Evolutionary conservation across 305 asterid genomes (phyloP).

Genomic region (Fraxinus greggii): DNA sequence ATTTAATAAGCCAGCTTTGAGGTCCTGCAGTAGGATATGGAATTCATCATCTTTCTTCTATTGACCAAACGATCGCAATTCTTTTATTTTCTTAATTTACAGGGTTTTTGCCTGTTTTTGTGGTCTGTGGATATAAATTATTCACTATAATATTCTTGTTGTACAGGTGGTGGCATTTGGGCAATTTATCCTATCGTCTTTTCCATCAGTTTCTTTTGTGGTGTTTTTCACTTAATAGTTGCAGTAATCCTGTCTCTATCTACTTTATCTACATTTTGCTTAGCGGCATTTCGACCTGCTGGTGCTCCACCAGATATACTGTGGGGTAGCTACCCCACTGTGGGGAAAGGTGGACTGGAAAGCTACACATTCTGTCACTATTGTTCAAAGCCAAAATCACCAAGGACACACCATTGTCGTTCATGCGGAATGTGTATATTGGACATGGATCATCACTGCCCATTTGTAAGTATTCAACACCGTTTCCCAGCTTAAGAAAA

Average conservation of each 20-base stretch:
- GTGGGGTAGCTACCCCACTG: slow-evolving; percentile 97
- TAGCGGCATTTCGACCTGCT: slow-evolving; percentile 70
- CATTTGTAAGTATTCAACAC: slow-evolving; percentile 66
- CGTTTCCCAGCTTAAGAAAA: slow-evolving; percentile 9
- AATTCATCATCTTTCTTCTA: slow-evolving; percentile 4
- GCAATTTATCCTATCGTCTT: slow-evolving; percentile 69
- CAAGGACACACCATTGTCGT: slow-evolving; percentile 87
- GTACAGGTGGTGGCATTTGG: slow-evolving; percentile 87
- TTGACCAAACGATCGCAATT: neutral
- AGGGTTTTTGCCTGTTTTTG: slow-evolving; percentile 5
- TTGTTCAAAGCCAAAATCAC: slow-evolving; percentile 87
- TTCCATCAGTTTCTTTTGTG: slow-evolving; percentile 53
- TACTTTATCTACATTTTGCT: slow-evolving; percentile 61
- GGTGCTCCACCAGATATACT: slow-evolving; percentile 74
- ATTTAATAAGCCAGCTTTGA: slow-evolving; percentile 3
- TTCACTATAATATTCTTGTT: slow-evolving; percentile 19
- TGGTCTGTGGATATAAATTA: slow-evolving; percentile 16
- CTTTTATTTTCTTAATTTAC: neutral
- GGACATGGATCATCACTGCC: slow-evolving; percentile 99
- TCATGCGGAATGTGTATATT: slow-evolving; percentile 81
- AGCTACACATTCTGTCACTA: slow-evolving; percentile 70
- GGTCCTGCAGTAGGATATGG: slow-evolving; percentile 2
- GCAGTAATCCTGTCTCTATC: slow-evolving; percentile 48
- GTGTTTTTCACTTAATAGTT: slow-evolving; percentile 46
- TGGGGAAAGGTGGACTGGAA: slow-evolving; percentile 84